Evolutionary conservation across 1,139 yeast genomes (phyloP).

Genomic region (Diutina mesorugosa): DNA sequence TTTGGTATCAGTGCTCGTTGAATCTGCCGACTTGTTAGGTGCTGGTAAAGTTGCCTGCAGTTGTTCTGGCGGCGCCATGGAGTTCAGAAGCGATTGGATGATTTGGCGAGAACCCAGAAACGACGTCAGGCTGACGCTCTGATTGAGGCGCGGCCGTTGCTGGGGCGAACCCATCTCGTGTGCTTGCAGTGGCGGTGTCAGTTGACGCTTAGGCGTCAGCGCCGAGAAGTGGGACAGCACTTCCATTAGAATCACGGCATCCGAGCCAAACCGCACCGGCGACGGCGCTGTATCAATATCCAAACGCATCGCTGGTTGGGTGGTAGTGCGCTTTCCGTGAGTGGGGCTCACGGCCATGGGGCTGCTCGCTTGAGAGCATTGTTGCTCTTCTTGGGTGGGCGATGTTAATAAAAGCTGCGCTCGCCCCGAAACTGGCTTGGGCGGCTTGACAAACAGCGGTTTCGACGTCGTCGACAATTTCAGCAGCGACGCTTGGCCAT

Average conservation of each 20-base stretch:
- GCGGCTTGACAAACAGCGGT: neutral
- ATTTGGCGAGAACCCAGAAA: neutral
- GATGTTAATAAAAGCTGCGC: neutral
- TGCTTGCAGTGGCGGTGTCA: neutral
- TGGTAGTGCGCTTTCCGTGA: neutral
- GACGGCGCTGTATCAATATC: neutral
- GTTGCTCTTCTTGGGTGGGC: neutral
- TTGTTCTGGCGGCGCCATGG: neutral
- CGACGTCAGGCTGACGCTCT: neutral
- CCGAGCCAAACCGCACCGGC: neutral
- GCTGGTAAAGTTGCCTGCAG: neutral
- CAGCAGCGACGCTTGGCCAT: neutral
- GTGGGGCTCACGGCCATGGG: neutral
- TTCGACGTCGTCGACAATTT: neutral
- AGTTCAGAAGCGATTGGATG: neutral
- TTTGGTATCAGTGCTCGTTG: neutral
- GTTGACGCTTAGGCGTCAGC: conserved; percentile 1
- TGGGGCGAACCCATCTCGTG: neutral
- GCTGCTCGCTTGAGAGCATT: neutral
- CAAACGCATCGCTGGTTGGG: neutral
- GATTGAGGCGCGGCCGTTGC: neutral
- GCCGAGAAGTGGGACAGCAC: neutral
- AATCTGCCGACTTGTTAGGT: neutral
- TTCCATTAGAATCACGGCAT: neutral
- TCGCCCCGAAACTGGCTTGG: neutral